Evolutionary conservation across 164 flowering plant species (phyloP), one percentile per base, ranked within the genome.

Genomic region (Aristolochia californica): DNA sequence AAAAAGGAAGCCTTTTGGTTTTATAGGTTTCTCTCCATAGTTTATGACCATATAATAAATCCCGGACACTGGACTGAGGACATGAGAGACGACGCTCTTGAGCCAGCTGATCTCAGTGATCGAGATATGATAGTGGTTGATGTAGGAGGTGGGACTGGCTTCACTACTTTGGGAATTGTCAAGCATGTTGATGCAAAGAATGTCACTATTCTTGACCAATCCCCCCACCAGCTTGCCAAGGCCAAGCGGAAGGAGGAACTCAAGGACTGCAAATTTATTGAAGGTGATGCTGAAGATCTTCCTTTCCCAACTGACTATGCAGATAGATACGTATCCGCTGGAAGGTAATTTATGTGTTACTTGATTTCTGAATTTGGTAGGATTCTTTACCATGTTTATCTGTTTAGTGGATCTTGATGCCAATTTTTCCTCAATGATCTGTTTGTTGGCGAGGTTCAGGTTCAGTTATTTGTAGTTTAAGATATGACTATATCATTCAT

Each of bases 1-100:
- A 86, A 86, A 65, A 75, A 86, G 54, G 88, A 82, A 77, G 95
- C 95, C 0, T 86, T 83, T 66, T 84, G 83, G 95, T 86, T 84
- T 69, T 86, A 86, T 45, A 75, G 95, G 56, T 84, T 82, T 48
- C 72, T 86, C 2, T 84, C 90, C 2, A 79, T 84, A 26, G 78
- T 84, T 28, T 84, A 86, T 63, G 90, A 84, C 68, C 85, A 80
- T 62, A 64, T 84, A 30, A 78, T 82, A 59, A 86, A 84, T 66
- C 90, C 88, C 30, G 83, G 82, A 38, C 94, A 86, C 57, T 83
- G 95, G 95, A 87, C 91, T 52, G 91, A 87, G 74, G 87, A 83
- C 40, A 87, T 87, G 87, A 71, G 95, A 66, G 88, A 87, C 50
- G 88, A 87, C 0, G 91, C 95, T 0, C 85, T 87, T 24, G 91